phyloP scores from a whole-genome alignment of 345 rosid genomes.

The Lepidium aucheri region DNA sequence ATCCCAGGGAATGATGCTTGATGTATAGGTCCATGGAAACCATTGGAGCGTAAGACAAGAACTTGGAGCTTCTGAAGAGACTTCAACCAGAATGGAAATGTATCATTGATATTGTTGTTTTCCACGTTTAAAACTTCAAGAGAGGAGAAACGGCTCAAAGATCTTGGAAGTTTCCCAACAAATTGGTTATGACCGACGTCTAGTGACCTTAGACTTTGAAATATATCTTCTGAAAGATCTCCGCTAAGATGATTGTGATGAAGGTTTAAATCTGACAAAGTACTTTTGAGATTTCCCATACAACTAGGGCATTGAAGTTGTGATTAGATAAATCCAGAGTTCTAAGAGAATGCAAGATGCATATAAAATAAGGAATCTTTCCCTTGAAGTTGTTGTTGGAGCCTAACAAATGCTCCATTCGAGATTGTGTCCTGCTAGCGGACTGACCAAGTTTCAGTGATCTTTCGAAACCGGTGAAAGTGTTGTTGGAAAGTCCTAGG shows the following conservation, averaged over 20 bases:
- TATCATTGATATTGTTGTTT: constrained; percentile 8
- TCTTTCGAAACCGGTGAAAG: background rate
- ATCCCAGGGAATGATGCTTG: too few species aligned
- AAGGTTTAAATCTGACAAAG: background rate
- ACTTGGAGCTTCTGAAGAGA: constrained; percentile 26
- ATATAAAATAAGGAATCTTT: too few species aligned
- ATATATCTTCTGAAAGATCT: background rate
- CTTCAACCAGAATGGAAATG: constrained; percentile 33
- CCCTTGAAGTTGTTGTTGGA: too few species aligned
- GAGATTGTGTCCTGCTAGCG: too few species aligned
- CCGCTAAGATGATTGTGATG: background rate
- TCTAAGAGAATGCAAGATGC: too few species aligned
- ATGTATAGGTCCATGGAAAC: too few species aligned
- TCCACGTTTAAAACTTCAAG: constrained; percentile 15
- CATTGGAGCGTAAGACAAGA: constrained; percentile 37
- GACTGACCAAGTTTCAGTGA: too few species aligned
- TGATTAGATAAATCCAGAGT: background rate
- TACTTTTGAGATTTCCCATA: background rate
- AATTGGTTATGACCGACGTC: constrained; percentile 18
- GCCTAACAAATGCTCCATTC: too few species aligned
- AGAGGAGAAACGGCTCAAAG: background rate
- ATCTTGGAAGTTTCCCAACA: constrained; percentile 20
- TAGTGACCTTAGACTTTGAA: constrained; percentile 7
- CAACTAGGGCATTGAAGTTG: background rate
- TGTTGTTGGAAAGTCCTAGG: too few species aligned